Percentiles rank a stretch among this genome's conserved stretches.
phyloP scores from a whole-genome alignment of 2,329 filamentous ascomycete genomes.

The Helotiales sp. region DNA sequence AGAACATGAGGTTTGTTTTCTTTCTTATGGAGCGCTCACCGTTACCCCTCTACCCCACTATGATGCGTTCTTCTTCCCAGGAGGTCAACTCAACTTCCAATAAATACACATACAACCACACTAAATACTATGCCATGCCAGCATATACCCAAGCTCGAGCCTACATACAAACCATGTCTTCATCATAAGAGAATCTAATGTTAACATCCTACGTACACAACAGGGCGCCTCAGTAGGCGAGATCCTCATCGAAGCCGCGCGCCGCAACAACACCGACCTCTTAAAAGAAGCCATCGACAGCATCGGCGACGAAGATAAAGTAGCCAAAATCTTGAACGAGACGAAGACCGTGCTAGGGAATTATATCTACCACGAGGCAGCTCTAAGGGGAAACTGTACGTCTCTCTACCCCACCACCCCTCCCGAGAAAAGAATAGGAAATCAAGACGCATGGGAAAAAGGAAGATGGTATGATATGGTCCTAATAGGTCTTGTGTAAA shows the following conservation, averaged over 20 bases:
- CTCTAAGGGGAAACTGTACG: constrained; percentile 82
- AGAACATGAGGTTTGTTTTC: constrained; percentile 37
- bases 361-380: constrained; percentile 88
- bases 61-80: not conserved
- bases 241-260: constrained; percentile 88
- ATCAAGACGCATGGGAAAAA: not conserved
- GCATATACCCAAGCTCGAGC: not conserved
- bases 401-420: too few species aligned
- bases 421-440: too few species aligned
- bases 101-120: not conserved
- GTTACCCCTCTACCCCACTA: constrained; percentile 14
- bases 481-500: not conserved
- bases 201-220: not conserved
- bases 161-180: not conserved
- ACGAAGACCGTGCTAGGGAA: constrained; percentile 87
- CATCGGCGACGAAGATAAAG: constrained; percentile 58
- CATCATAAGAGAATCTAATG: not conserved
- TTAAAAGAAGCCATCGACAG: constrained; percentile 75
- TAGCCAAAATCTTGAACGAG: constrained; percentile 81
- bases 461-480: not conserved
- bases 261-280: constrained; percentile 88
- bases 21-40: not conserved
- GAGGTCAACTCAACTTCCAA: not conserved
- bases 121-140: not conserved
- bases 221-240: constrained; percentile 87